Evolutionary conservation across 352 stramenopile species (phyloP), one percentile per base, ranked within the genome.

Genomic region (Globisporangium paddicum): DNA sequence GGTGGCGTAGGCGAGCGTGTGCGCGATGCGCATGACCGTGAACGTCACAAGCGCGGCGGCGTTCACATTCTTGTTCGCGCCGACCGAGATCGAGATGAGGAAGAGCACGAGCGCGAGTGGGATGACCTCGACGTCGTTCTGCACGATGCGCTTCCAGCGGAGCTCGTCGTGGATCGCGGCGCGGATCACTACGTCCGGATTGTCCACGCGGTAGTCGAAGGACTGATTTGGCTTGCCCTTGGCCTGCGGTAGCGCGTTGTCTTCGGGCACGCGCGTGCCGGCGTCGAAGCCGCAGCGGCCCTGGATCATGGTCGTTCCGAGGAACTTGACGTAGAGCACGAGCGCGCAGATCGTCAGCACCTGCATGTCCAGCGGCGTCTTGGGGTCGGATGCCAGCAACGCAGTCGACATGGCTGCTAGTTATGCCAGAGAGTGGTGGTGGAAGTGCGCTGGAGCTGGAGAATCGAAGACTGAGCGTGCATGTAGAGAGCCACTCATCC

Each of bases 311-410:
- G 72, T 71, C 19, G 72, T 71, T 2, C 32, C 71, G 60, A 87
- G 42, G 55, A 84, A 84, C 69, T 87, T 87, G 74, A 81, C 46
- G 64, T 86, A 89, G 38, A 86, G 72, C 45, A 75, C 52, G 8
- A 62, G 55, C 8, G 66, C 47, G 47, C 69, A 78, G 21, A 75
- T 21, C 40, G 47, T 48, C 14, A 75, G 56, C 35, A 48, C 28
- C 11, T 58, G 34, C 5, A 38, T 25, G 21, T 58, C 52, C 25
- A 46, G 26, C 1, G 35, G 21, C n/a, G n/a, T 49, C 2, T 49
- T 21, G 19, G 10, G 1, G 6, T 30, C 23, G 5, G 21, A 25
- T 21, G 42, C 1, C 28, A 55, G n/a, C n/a, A n/a, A n/a, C n/a
- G n/a, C n/a, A n/a, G n/a, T n/a, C n/a, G n/a, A n/a, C n/a, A n/a